phyloP scores from a whole-genome alignment of 2,329 filamentous ascomycete genomes.

The Hymenoscyphus infarciens region DNA sequence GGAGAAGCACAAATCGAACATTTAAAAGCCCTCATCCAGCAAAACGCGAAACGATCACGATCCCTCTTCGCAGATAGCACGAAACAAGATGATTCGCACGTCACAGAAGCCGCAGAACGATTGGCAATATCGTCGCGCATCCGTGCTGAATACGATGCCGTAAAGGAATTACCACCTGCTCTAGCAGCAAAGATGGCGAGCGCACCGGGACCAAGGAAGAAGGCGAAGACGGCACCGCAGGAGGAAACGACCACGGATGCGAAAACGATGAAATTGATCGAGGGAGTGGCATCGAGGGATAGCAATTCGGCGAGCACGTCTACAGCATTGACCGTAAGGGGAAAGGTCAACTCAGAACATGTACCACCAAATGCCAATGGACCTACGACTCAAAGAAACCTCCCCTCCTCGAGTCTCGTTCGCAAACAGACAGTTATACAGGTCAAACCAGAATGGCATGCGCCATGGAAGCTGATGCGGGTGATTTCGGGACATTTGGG shows the following conservation, averaged over 20 bases:
- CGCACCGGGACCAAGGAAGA: slow-evolving; percentile 57
- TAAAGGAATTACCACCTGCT: slow-evolving; percentile 71
- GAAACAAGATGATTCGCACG: slow-evolving; percentile 19
- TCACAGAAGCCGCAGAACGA: slow-evolving; percentile 31
- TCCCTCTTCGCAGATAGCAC: slow-evolving; percentile 38
- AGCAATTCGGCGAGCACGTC: slow-evolving; percentile 42
- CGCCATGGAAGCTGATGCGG: slow-evolving; percentile 97
- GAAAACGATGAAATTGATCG: slow-evolving; percentile 63
- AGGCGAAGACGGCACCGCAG: slow-evolving; percentile 50
- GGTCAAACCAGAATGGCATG: slow-evolving; percentile 88
- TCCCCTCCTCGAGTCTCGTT: slow-evolving; percentile 55
- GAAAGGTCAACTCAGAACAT: slow-evolving; percentile 39
- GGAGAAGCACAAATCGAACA: slow-evolving; percentile 23
- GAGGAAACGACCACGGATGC: slow-evolving; percentile 33
- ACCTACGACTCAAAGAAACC: slow-evolving; percentile 47
- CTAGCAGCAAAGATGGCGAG: slow-evolving; percentile 76
- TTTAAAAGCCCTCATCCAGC: slow-evolving; percentile 40
- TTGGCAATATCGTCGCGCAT: slow-evolving; percentile 32
- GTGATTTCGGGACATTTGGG: slow-evolving; percentile 96
- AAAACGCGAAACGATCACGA: slow-evolving; percentile 42
- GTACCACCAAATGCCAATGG: slow-evolving; percentile 53
- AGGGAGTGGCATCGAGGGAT: slow-evolving; percentile 50
- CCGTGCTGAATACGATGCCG: slow-evolving; percentile 67
- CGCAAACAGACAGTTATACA: slow-evolving; percentile 58
- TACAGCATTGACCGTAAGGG: slow-evolving; percentile 54